Base-by-base conservation (phyloP, 768 basidiomycete genomes). In the Stropharia rugosoannulata region DNA sequence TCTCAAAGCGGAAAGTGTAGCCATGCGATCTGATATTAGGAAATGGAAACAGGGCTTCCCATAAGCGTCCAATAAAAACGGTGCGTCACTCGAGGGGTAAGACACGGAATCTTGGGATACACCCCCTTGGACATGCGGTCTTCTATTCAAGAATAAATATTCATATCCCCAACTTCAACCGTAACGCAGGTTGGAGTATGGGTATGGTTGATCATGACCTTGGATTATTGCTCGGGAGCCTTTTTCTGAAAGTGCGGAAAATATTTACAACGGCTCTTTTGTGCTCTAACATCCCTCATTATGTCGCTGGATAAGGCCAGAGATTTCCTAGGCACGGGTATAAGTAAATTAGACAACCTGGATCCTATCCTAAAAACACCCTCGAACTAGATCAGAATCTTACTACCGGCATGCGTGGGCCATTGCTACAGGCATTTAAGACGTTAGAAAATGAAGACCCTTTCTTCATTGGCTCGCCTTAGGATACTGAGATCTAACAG, bases 1-100 rank as follows among this genome's bases (percentile, higher is more conserved):
- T 22, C 64, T 59, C 27, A 61, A 67, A 60, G 53, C 53, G 62
- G 66, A 32, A 56, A 57, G 45, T 54, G 47, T 54, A 42, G 51
- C 25, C 48, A 44, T 52, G 51, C 68, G 64, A 70, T 69, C 66
- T 59, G 67, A 66, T 61, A 59, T 51, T 56, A 56, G 42, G 45
- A 54, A 57, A 38, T 43, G 45, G 16, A 48, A 39, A 37, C 51
- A 53, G 51, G 57, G 40, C 59, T 59, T 59, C 59, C 60, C 55
- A 54, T 59, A 58, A 27, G 45, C 11, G 45, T 27, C 60, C 44
- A 58, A 59, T 49, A 47, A 55, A 55, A 62, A 48, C 58, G 41
- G 41, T 37, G 48, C 47, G 27, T 59, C 50, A 40, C 56, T 58
- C 57, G 50, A 1, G 6, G 40, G 58, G 51, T 51, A 54, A 52